These are phyloP conservation scores for Gentiana macrophylla DNA, from an alignment of 257 asterid species.

Conservation along the genomic window DNA sequence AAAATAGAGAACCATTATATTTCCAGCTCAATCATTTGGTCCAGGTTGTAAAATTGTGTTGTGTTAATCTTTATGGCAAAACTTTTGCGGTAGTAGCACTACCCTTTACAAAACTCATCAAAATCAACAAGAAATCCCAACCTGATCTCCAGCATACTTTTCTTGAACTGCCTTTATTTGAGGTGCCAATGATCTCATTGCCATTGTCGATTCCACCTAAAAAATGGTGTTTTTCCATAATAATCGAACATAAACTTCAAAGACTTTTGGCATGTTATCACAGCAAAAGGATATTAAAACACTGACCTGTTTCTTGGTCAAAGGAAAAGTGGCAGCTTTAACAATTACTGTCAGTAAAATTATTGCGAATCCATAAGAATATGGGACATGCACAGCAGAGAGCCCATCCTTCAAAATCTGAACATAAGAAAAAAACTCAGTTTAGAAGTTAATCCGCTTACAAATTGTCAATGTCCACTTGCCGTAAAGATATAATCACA, in stretches of 20 bases:
- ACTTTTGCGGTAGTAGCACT: no score
- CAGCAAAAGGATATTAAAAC: background rate
- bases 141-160: constrained; percentile 97
- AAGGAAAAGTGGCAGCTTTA: constrained; percentile 88
- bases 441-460: no score
- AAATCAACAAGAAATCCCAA: constrained; percentile 24
- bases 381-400: constrained; percentile 76
- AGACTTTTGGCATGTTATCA: background rate
- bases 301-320: constrained; percentile 89
- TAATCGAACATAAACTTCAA: background rate
- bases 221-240: constrained; percentile 7
- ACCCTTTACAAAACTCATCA: background rate
- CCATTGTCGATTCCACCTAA: constrained; percentile 96
- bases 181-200: constrained; percentile 91
- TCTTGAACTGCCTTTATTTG: constrained; percentile 98
- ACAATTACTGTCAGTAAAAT: constrained; percentile 81
- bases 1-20: no score
- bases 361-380: constrained; percentile 94
- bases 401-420: constrained; percentile 97
- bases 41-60: no score
- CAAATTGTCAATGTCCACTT: no score
- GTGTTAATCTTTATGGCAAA: no score
- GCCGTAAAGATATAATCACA: no score
- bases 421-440: constrained; percentile 9
- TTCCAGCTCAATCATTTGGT: no score